phyloP scores from a whole-genome alignment of 306 rosid genomes.

The Malus fusca region DNA sequence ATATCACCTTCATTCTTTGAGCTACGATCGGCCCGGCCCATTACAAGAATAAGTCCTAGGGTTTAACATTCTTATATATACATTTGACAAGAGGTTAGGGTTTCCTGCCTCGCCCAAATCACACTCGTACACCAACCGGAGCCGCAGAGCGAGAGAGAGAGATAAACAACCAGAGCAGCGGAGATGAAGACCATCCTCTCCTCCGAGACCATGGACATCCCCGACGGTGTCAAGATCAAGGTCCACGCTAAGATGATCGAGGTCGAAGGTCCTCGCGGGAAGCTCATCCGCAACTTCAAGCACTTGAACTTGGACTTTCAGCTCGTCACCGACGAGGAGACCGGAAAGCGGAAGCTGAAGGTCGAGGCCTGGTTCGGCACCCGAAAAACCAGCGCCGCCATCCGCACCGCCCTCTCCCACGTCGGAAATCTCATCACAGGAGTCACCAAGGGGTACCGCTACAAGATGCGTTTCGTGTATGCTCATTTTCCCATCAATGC shows the following conservation, averaged over 20 bases:
- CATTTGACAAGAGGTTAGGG: neutral
- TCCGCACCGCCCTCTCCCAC: slow-evolving; percentile 72
- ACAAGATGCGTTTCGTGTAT: slow-evolving; percentile 79
- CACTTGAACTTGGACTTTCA: slow-evolving; percentile 64
- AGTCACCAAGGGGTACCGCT: slow-evolving; percentile 77
- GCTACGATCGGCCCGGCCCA: neutral
- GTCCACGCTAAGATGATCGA: slow-evolving; percentile 68
- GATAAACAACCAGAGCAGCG: neutral
- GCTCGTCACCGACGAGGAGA: slow-evolving; percentile 51
- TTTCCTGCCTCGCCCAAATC: neutral
- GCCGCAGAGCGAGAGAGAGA: slow-evolving; percentile 1
- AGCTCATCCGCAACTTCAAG: slow-evolving; percentile 59
- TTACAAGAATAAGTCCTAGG: neutral
- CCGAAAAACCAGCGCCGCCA: slow-evolving; percentile 74
- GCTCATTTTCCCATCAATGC: slow-evolving; percentile 85
- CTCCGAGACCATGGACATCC: slow-evolving; percentile 66
- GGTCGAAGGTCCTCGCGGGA: slow-evolving; percentile 79
- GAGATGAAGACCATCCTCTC: slow-evolving; percentile 71
- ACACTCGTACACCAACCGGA: neutral
- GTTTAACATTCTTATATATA: neutral
- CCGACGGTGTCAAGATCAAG: slow-evolving; percentile 68
- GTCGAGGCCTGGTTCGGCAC: slow-evolving; percentile 68
- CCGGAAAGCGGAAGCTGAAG: slow-evolving; percentile 57
- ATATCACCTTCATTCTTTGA: neutral
- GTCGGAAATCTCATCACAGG: slow-evolving; percentile 73